Evolutionary conservation across 306 rosid species (phyloP).

Genomic region (Fragaria nilgerrensis): DNA sequence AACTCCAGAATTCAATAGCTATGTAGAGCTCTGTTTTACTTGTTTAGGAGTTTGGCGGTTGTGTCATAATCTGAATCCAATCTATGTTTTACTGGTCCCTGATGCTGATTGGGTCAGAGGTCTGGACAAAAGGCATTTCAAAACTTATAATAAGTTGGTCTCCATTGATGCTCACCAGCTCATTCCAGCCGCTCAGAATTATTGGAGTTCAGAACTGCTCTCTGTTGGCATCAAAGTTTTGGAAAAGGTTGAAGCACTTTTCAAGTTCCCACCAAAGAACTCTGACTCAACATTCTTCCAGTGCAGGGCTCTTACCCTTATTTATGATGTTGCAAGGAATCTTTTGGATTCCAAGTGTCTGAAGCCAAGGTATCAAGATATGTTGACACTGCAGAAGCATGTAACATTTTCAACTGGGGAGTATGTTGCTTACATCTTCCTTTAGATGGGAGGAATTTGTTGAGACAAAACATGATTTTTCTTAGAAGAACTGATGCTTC

Average conservation of each 20-base stretch:
- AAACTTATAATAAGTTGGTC: slow-evolving; percentile 38
- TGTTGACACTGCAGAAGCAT: slow-evolving; percentile 19
- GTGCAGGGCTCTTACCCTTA: slow-evolving; percentile 35
- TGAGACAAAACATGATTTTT: slow-evolving; percentile 35
- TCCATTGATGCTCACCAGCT: slow-evolving; percentile 34
- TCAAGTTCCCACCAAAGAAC: slow-evolving; percentile 21
- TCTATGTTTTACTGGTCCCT: slow-evolving; percentile 45
- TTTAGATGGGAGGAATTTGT: slow-evolving; percentile 39
- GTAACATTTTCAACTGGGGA: slow-evolving; percentile 21
- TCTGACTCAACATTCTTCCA: slow-evolving; percentile 17
- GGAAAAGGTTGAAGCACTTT: slow-evolving; percentile 40
- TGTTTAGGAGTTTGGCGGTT: slow-evolving; percentile 55
- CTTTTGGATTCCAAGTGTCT: slow-evolving; percentile 39
- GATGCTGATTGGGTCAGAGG: slow-evolving; percentile 58
- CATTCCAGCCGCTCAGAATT: slow-evolving; percentile 36
- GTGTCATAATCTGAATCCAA: slow-evolving; percentile 13
- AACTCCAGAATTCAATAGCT: slow-evolving; percentile 24
- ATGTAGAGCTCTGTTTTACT: slow-evolving; percentile 48
- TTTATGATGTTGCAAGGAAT: slow-evolving; percentile 46
- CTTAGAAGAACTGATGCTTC: slow-evolving; percentile 38
- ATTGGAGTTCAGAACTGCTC: slow-evolving; percentile 54
- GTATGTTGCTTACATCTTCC: slow-evolving; percentile 31
- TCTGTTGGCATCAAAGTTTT: slow-evolving; percentile 51
- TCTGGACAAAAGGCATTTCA: slow-evolving; percentile 27
- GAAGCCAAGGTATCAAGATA: slow-evolving; percentile 4